Base-by-base conservation (phyloP, 2,329 filamentous ascomycete genomes). In the Arthrobotrys pseudoclavata region DNA sequence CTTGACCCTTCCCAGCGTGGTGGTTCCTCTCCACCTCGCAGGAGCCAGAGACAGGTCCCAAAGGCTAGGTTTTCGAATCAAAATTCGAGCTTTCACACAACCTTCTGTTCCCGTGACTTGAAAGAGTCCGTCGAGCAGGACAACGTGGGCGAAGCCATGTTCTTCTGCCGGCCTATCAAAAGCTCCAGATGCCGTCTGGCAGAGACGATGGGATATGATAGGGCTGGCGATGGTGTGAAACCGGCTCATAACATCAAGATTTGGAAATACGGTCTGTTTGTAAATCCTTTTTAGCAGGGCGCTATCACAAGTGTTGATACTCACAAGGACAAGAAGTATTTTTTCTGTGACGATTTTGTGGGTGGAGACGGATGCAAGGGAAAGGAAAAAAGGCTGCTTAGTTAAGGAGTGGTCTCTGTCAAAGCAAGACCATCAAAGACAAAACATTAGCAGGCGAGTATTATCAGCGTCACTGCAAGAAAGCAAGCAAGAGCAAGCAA, bases 391-490 rank as follows among this genome's bases (percentile, higher is more conserved):
- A 12, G 31, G 52, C 31, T 60, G 55, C 55, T 60, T 42, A 60
- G 55, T 60, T 60, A 60, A 42, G 55, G 53, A 64, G 37, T 60
- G 69, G 68, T 61, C 68, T 71, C 68, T 71, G 68, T 64, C 68
- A 60, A 71, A 15, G 61, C 61, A 75, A 75, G 70, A 76, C 71
- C 71, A 76, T 76, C 71, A 76, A 69, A 76, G 72, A 76, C 72
- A 76, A 76, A 76, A 70, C 66, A 76, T 69, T 76, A 76, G 42
- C 50, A 69, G 48, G 64, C 57, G 57, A 61, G 60, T 70, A 69
- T 64, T 69, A 69, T 68, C 31, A 50, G 62, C 61, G 62, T 57
- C 40, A 57, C 63, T 45, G 47, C 15, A 67, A 66, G 62, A 26
- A 66, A 40, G 42, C 47, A 50, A 40, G 42, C 31, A 34, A 31